Conservation (phyloP, 2,329 filamentous ascomycete species). For the Pseudogymnoascus sp. region DNA sequence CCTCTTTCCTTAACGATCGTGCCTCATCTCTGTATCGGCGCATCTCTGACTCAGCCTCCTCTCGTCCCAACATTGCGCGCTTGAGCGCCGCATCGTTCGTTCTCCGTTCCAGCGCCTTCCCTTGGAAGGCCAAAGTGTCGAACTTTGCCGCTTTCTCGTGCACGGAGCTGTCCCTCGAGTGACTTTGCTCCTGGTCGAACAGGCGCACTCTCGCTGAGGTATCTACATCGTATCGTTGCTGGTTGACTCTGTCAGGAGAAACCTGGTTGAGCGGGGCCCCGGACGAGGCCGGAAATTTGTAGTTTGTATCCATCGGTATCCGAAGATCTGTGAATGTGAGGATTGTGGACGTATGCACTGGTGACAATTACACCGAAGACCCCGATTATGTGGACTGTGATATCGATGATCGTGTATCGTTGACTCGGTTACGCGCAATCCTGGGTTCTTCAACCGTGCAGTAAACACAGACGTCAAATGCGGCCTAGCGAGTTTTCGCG, state of each 20-base stretch:
- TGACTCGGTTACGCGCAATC: constrained; percentile 5
- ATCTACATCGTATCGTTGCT: constrained; percentile 31
- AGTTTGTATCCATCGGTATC: constrained; percentile 37
- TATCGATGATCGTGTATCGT: constrained; percentile 1
- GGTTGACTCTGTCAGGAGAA: constrained; percentile 60
- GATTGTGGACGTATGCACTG: background rate
- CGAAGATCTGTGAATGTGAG: constrained; percentile 1
- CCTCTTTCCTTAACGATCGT: constrained; percentile 47
- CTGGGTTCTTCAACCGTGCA: background rate
- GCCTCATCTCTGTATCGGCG: constrained; percentile 58
- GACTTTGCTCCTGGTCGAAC: constrained; percentile 16
- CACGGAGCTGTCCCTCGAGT: constrained; percentile 53
- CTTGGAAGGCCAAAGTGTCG: constrained; percentile 55
- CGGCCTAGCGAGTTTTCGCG: background rate
- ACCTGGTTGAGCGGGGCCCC: constrained; percentile 53
- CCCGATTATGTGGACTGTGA: constrained; percentile 4
- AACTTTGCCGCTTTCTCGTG: constrained; percentile 67
- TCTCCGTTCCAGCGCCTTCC: constrained; percentile 56
- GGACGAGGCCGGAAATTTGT: constrained; percentile 49
- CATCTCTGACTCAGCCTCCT: constrained; percentile 66
- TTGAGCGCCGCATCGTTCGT: constrained; percentile 60
- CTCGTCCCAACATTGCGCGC: constrained; percentile 60
- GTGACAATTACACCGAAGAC: background rate
- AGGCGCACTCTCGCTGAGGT: constrained; percentile 15
- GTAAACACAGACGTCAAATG: background rate